phyloP scores from a whole-genome alignment of 2,329 filamentous ascomycete genomes.

The Lithohypha guttulata region DNA sequence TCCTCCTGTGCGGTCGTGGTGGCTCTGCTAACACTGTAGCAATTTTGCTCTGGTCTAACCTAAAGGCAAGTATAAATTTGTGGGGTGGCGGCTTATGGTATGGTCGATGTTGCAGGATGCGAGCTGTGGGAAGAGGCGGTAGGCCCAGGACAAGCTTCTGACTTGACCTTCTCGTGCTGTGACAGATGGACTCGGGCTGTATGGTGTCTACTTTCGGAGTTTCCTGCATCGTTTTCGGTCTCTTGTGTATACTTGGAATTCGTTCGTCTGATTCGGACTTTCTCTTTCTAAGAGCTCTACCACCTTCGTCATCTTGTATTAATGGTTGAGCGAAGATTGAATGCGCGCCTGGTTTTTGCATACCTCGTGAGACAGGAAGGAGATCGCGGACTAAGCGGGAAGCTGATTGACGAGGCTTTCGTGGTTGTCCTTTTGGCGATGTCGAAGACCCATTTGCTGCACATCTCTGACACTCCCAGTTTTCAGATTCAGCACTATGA shows the following conservation, averaged over 20 bases:
- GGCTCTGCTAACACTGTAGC: constrained; percentile 48
- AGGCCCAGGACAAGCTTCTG: constrained; percentile 25
- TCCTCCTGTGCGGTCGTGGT: constrained; percentile 49
- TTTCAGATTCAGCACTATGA: constrained; percentile 35
- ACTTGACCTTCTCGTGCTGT: constrained; percentile 31
- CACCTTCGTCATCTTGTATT: constrained; percentile 38
- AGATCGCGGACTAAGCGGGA: constrained; percentile 61
- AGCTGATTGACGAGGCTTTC: constrained; percentile 45
- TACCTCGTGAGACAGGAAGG: constrained; percentile 56
- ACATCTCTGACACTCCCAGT: constrained; percentile 25
- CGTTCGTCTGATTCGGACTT: constrained; percentile 62
- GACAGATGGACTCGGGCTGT: constrained; percentile 15
- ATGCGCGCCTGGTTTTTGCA: constrained; percentile 57
- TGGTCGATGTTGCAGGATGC: constrained; percentile 21
- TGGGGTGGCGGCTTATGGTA: constrained; percentile 27
- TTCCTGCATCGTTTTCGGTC: constrained; percentile 21
- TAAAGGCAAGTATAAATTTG: constrained; percentile 49
- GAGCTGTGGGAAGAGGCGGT: constrained; percentile 13
- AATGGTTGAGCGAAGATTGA: constrained; percentile 49
- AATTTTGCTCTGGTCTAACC: constrained; percentile 48
- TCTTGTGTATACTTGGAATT: constrained; percentile 14
- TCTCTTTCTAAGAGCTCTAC: constrained; percentile 69
- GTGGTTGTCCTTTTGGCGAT: constrained; percentile 29
- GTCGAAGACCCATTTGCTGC: constrained; percentile 40
- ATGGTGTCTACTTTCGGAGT: constrained; percentile 14